Conservation (phyloP, 352 stramenopile genomes). For the Pythium brassicae region DNA sequence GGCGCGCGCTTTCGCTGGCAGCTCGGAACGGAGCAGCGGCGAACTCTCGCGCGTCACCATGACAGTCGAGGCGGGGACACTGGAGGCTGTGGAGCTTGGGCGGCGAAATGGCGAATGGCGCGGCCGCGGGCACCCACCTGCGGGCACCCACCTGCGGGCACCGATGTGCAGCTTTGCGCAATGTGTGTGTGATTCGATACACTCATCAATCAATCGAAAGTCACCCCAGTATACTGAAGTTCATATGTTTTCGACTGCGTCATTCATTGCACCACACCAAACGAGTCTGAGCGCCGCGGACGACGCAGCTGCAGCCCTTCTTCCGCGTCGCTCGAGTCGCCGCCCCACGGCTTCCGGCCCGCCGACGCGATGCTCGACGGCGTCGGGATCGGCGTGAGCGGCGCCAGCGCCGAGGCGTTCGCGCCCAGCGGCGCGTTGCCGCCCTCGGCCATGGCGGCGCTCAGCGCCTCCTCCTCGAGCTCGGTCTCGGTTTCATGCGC, state of each 20-base stretch:
- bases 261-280: background rate
- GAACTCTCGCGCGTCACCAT: background rate
- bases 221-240: no score
- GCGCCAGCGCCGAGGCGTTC: background rate
- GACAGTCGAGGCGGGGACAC: background rate
- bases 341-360: slow-evolving; percentile 1
- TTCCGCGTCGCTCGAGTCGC: slow-evolving; percentile 1
- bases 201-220: no score
- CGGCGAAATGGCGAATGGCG: background rate
- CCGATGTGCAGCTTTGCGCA: no score
- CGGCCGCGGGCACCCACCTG: no score
- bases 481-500: slow-evolving; percentile 31
- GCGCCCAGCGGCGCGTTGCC: slow-evolving; percentile 5
- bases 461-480: slow-evolving; percentile 32
- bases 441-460: slow-evolving; percentile 34
- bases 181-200: no score
- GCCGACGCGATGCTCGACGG: slow-evolving; percentile 5
- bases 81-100: background rate
- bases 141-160: no score
- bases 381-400: slow-evolving; percentile 10
- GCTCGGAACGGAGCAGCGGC: background rate
- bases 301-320: background rate
- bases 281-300: background rate
- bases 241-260: background rate
- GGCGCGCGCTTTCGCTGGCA: no score